phyloP scores from a whole-genome alignment of 768 basidiomycete species.

The Termitomyces sp. region DNA sequence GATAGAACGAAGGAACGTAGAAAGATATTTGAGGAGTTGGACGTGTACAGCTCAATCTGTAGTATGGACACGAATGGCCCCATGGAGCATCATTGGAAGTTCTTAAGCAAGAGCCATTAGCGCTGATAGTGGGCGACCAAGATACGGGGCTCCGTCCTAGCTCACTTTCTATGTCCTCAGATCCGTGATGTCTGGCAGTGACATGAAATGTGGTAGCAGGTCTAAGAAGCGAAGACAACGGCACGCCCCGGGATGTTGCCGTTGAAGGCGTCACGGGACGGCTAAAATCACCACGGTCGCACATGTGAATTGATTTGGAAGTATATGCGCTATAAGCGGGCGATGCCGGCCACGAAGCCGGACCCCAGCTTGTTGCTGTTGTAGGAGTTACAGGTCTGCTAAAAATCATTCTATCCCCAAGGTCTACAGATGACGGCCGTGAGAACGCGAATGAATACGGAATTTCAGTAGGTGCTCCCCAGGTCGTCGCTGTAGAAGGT shows the following conservation, averaged over 20 bases:
- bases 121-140: constrained; percentile 25
- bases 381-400: constrained; percentile 39
- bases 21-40: constrained; percentile 17
- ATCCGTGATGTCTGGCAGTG: constrained; percentile 30
- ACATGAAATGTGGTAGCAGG: constrained; percentile 30
- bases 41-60: neutral
- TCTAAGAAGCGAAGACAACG: constrained; percentile 36
- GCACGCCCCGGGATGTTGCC: constrained; percentile 48
- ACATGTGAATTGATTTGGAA: constrained; percentile 36
- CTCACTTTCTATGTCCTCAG: constrained; percentile 18
- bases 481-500: constrained; percentile 41
- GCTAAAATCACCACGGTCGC: constrained; percentile 28
- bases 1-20: constrained; percentile 12
- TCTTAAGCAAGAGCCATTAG: neutral
- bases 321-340: constrained; percentile 13
- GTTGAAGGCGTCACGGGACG: constrained; percentile 37
- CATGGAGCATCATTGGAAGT: constrained; percentile 8
- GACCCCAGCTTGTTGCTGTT: constrained; percentile 35
- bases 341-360: constrained; percentile 22
- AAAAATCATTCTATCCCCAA: constrained; percentile 37
- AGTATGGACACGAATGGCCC: constrained; percentile 11
- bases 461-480: constrained; percentile 36
- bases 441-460: constrained; percentile 25
- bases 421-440: constrained; percentile 38
- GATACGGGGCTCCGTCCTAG: constrained; percentile 4